These are phyloP conservation scores for Termitomyces sp. DNA, from an alignment of 768 basidiomycete genomes.

Conservation along the genomic window DNA sequence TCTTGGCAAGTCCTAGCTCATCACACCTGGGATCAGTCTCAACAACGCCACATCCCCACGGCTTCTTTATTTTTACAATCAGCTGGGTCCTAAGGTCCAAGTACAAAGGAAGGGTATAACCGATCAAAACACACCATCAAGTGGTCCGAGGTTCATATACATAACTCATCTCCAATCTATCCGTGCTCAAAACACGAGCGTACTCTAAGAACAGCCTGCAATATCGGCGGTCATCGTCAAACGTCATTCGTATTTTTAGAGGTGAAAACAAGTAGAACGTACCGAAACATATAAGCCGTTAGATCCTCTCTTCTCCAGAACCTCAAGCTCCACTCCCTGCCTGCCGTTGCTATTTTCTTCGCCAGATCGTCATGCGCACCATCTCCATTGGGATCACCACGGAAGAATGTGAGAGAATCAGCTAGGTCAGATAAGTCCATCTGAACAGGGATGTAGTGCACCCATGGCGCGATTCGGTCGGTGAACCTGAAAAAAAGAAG, in stretches of 20 bases:
- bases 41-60: background rate
- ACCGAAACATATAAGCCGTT: constrained; percentile 54
- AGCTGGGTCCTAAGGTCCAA: background rate
- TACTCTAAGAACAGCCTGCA: constrained; percentile 48
- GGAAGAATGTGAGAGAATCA: background rate
- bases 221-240: background rate
- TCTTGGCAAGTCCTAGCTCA: background rate
- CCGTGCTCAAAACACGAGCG: constrained; percentile 40
- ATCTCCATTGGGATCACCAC: background rate
- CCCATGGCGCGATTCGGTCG: constrained; percentile 54
- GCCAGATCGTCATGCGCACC: constrained; percentile 39
- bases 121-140: background rate
- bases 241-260: background rate
- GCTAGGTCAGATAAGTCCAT: constrained; percentile 24
- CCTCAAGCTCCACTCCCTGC: constrained; percentile 48
- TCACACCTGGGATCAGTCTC: background rate
- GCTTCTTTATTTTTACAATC: background rate
- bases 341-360: constrained; percentile 47
- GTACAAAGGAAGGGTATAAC: background rate
- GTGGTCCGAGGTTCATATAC: constrained; percentile 8
- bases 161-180: constrained; percentile 37
- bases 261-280: background rate
- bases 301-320: constrained; percentile 61
- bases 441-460: constrained; percentile 68
- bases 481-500: constrained; percentile 32